Evolutionary conservation across 495 filamentous ascomycete species (phyloP).

Genomic region (Tuber aestivum): DNA sequence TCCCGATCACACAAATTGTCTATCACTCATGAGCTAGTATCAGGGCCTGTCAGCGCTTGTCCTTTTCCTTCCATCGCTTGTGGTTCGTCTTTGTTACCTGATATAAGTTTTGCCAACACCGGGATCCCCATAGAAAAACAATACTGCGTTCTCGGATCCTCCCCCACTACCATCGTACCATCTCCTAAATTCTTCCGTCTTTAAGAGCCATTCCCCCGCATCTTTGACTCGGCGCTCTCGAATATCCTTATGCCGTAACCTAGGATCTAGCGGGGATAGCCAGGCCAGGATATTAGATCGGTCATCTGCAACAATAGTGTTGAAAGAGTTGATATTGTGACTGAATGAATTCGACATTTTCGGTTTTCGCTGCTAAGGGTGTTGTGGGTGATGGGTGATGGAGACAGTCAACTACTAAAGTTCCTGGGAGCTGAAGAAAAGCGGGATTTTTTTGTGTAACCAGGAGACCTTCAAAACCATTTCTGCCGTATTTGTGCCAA

Average conservation of each 20-base stretch:
- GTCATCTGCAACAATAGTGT: background rate
- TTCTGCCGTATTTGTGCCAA: too few species aligned
- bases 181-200: background rate
- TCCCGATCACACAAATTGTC: background rate
- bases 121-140: background rate
- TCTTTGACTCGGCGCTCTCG: background rate
- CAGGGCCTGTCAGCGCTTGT: background rate
- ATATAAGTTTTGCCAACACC: background rate
- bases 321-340: background rate
- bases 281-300: background rate
- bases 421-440: background rate
- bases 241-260: background rate
- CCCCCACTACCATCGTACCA: background rate
- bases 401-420: background rate
- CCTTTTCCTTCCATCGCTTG: background rate
- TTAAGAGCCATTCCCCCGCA: background rate
- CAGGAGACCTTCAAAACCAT: too few species aligned
- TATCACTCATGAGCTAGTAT: background rate
- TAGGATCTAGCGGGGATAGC: background rate
- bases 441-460: background rate
- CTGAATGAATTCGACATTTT: background rate
- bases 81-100: background rate
- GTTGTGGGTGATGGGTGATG: background rate
- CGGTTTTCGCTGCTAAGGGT: background rate
- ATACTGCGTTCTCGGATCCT: background rate